A percentile compares a stretch with the other conserved stretches of the same genome.
Conservation (phyloP, 2,329 filamentous ascomycete genomes). For the Aschersonia sp. region DNA sequence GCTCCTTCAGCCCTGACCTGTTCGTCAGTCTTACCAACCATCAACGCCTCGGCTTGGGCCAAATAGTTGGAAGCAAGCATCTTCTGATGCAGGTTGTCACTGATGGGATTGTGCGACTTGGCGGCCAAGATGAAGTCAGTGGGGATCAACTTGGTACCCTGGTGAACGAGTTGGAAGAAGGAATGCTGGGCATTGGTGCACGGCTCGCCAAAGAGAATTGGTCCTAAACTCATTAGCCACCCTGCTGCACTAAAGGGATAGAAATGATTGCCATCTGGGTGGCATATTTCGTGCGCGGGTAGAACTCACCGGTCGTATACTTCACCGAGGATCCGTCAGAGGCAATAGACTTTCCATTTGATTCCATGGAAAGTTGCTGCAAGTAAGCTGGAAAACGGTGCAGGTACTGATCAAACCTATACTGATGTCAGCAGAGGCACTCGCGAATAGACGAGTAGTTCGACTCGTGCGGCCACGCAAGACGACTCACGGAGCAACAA, state of each 20-base stretch:
- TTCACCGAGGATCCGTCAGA: constrained; percentile 80
- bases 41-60: constrained; percentile 74
- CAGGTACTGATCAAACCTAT: constrained; percentile 92
- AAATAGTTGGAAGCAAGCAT: constrained; percentile 91
- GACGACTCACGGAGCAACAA: constrained; percentile 78
- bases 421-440: constrained; percentile 2
- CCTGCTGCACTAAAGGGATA: background rate
- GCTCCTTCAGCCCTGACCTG: constrained; percentile 64
- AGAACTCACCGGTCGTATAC: constrained; percentile 67
- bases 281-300: background rate
- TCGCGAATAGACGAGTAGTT: background rate
- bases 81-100: constrained; percentile 87
- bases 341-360: constrained; percentile 94
- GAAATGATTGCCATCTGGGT: background rate
- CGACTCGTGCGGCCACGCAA: background rate
- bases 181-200: constrained; percentile 99
- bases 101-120: constrained; percentile 90
- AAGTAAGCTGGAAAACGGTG: constrained; percentile 98
- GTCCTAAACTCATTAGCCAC: constrained; percentile 25
- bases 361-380: constrained; percentile 99
- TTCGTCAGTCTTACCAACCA: constrained; percentile 79
- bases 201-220: constrained; percentile 93
- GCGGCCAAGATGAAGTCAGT: constrained; percentile 96
- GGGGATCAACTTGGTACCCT: constrained; percentile 97
- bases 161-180: constrained; percentile 98